Conservation (phyloP, 257 asterid species). For the Scutellaria galericulata region DNA sequence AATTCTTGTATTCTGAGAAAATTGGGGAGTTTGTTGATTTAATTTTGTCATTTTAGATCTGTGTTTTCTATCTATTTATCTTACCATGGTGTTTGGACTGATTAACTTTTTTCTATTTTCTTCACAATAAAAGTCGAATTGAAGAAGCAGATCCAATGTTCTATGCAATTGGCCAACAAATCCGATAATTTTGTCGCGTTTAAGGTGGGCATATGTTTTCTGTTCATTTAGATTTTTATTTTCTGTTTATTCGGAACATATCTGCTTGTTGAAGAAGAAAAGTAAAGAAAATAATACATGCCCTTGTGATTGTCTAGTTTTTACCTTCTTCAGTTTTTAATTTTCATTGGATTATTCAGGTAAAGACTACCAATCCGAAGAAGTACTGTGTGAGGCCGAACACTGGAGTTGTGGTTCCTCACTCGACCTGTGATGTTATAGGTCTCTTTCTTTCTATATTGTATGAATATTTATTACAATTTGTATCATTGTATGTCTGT, state of each 20-base stretch:
- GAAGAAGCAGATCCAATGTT: constrained; percentile 83
- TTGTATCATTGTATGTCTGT: neutral
- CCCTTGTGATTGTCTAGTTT: constrained; percentile 11
- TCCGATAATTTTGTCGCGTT: constrained; percentile 71
- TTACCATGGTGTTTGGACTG: constrained; percentile 24
- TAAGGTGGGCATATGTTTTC: constrained; percentile 52
- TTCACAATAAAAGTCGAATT: constrained; percentile 60
- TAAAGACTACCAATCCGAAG: constrained; percentile 98
- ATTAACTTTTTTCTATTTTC: neutral
- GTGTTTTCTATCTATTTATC: constrained; percentile 15
- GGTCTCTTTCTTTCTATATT: constrained; percentile 49
- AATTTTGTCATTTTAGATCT: constrained; percentile 40
- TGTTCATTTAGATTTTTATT: neutral
- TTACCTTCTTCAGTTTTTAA: constrained; percentile 19
- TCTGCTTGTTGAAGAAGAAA: neutral
- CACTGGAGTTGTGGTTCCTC: constrained; percentile 91
- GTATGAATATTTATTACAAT: neutral
- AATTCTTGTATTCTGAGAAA: constrained; percentile 25
- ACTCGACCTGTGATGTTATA: constrained; percentile 69
- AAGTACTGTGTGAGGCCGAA: constrained; percentile 98
- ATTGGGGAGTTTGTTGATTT: constrained; percentile 29
- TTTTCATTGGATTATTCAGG: constrained; percentile 53
- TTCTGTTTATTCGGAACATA: neutral
- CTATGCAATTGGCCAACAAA: constrained; percentile 68
- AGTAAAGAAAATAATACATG: neutral